phyloP scores from a whole-genome alignment of 2,329 filamentous ascomycete species.

The Colletotrichum orchidophilum region DNA sequence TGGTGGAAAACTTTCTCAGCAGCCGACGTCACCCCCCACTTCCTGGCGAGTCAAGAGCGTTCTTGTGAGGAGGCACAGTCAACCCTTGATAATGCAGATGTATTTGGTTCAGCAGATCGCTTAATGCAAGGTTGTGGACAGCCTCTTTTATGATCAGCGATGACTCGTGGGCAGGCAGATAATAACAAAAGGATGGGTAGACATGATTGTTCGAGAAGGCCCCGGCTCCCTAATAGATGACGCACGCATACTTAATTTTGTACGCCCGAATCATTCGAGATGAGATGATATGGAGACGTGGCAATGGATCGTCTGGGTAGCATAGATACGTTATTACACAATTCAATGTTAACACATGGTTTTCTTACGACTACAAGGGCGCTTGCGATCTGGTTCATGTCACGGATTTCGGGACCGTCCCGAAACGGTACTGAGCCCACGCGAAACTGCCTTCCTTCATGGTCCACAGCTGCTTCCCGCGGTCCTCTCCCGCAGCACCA shows the following conservation, averaged over 20 bases:
- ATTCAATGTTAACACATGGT: background rate
- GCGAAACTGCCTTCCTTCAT: constrained; percentile 54
- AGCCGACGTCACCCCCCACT: constrained; percentile 55
- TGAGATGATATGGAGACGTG: background rate
- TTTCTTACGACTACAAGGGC: background rate
- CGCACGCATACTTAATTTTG: constrained; percentile 14
- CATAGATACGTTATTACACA: background rate
- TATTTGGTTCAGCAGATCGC: background rate
- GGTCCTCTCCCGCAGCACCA: constrained; percentile 54
- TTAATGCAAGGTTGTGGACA: background rate
- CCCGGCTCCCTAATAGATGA: constrained; percentile 14
- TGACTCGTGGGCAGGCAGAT: background rate
- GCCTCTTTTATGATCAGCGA: background rate
- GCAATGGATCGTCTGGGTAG: background rate
- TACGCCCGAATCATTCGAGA: background rate
- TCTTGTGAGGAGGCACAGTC: constrained; percentile 38
- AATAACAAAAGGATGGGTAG: background rate
- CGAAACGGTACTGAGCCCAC: constrained; percentile 60
- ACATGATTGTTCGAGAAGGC: background rate
- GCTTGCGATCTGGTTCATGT: background rate
- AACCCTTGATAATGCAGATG: too few relatives aligned
- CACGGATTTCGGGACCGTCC: constrained; percentile 28
- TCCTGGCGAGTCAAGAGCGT: constrained; percentile 47
- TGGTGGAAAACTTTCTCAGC: constrained; percentile 65
- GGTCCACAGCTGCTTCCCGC: constrained; percentile 55